phyloP scores from a whole-genome alignment of 78 protist species.

The Dictyostelium firmibasis region DNA sequence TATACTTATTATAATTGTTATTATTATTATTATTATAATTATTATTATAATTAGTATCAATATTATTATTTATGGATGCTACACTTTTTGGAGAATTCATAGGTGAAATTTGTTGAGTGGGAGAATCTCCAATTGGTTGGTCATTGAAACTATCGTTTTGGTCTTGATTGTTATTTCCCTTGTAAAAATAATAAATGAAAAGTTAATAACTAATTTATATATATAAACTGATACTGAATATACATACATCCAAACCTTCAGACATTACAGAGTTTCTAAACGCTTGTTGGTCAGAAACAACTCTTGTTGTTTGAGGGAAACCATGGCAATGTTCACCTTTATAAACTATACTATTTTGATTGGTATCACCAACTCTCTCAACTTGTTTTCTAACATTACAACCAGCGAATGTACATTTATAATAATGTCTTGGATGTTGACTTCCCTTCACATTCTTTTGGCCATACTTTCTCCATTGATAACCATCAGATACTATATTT shows the following conservation, averaged over 20 bases:
- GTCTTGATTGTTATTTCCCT: not conserved
- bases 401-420: slow-evolving; percentile 65
- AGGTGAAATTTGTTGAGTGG: not conserved
- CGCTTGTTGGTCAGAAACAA: slow-evolving; percentile 45
- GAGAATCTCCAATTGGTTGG: not conserved
- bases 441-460: slow-evolving; percentile 75
- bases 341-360: not conserved
- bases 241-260: slow-evolving; percentile 17
- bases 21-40: no score
- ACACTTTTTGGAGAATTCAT: not conserved
- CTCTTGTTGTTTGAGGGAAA: slow-evolving; percentile 53
- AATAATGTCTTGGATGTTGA: slow-evolving; percentile 62
- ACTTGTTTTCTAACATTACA: slow-evolving; percentile 72
- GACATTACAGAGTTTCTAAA: slow-evolving; percentile 46
- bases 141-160: not conserved
- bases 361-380: not conserved
- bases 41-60: no score
- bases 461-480: slow-evolving; percentile 77
- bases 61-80: not conserved
- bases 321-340: slow-evolving; percentile 72
- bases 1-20: no score
- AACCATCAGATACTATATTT: slow-evolving; percentile 38
- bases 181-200: not conserved
- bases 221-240: no score
- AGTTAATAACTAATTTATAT: not conserved